Conservation (phyloP, 306 rosid genomes). For the Crataegus laevigata region DNA sequence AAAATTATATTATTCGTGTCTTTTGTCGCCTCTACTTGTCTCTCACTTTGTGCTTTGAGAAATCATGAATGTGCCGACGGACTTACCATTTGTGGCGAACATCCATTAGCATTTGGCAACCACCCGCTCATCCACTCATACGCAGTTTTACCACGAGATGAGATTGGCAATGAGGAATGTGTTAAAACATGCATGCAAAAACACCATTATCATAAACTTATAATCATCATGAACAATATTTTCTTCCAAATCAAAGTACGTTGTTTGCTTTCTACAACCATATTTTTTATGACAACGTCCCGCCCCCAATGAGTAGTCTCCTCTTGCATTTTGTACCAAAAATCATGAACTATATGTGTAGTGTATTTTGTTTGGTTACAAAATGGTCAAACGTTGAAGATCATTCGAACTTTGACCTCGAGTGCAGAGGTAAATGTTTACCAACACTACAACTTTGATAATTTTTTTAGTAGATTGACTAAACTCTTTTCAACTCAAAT, state of each 20-base stretch:
- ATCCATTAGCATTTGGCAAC: not conserved
- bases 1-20: not conserved
- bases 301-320: not conserved
- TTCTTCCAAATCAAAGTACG: not conserved
- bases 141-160: not conserved
- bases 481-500: not conserved
- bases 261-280: not conserved
- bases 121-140: not conserved
- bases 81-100: constrained; percentile 5
- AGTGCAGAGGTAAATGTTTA: not conserved
- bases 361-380: not conserved
- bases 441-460: too few relatives aligned
- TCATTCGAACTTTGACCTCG: not conserved
- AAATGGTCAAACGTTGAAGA: not conserved
- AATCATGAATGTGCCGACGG: constrained; percentile 8
- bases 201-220: constrained; percentile 22
- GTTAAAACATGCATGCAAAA: constrained; percentile 32
- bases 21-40: not conserved
- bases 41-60: constrained; percentile 8
- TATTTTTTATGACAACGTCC: not conserved
- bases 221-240: not conserved
- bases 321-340: not conserved
- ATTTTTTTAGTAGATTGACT: too few relatives aligned
- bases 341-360: not conserved
- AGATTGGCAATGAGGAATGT: not conserved